Evolutionary conservation across 208 protist species (phyloP).

Genomic region (Crithidia bombi): DNA sequence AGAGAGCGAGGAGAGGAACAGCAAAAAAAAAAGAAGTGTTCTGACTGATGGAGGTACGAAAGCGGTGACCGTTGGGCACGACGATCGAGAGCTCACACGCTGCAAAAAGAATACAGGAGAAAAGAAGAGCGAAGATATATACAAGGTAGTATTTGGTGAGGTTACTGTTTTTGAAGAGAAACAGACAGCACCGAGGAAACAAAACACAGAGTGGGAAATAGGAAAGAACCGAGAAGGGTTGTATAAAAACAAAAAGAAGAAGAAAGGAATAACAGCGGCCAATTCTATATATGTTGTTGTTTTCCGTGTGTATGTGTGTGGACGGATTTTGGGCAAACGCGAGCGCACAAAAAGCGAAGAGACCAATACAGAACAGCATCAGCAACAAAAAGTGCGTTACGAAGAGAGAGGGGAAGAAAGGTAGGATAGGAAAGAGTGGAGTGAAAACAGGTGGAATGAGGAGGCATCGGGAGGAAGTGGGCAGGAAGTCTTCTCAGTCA

Average conservation of each 20-base stretch:
- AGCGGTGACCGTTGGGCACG: background rate
- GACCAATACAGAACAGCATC: too few relatives aligned
- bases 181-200: too few relatives aligned
- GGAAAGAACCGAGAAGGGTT: background rate
- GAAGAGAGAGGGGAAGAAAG: background rate
- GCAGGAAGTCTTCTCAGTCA: too few relatives aligned
- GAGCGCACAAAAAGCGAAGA: too few relatives aligned
- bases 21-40: constrained; percentile 31
- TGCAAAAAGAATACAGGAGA: background rate
- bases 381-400: background rate
- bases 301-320: too few relatives aligned
- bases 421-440: too few relatives aligned
- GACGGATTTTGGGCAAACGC: too few relatives aligned
- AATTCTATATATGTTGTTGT: background rate
- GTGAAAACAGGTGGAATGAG: too few relatives aligned
- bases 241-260: background rate
- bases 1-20: constrained; percentile 18
- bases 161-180: background rate
- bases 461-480: too few relatives aligned
- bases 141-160: background rate
- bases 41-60: background rate
- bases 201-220: background rate
- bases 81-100: background rate
- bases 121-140: background rate
- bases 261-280: background rate